Evolutionary conservation across 139 green algal genomes (phyloP), one percentile per base, ranked within the genome.

Genomic region (Chlorella sp.): DNA sequence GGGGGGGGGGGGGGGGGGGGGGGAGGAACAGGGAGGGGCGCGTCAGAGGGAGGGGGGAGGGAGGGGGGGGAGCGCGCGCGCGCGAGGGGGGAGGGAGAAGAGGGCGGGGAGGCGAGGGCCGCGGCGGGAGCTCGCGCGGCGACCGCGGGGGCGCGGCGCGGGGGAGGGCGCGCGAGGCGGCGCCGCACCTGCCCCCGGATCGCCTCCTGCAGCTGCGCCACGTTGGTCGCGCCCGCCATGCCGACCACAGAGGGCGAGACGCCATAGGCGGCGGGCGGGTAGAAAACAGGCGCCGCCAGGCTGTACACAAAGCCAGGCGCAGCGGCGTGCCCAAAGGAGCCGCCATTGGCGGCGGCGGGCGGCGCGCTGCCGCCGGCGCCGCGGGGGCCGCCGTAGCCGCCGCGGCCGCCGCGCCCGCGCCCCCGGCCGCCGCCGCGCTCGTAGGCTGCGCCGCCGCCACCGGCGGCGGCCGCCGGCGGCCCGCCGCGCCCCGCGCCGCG

Each of bases 181-280:
- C n/a, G n/a, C n/a, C n/a, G n/a, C n/a, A n/a, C n/a, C n/a, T n/a
- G n/a, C n/a, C n/a, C n/a, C n/a, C n/a, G n/a, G n/a, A n/a, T n/a
- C n/a, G n/a, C n/a, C n/a, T n/a, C n/a, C 61, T 80, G 78, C 81
- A 88, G 78, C 35, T 79, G 79, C 53, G 65, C 71, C 15, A 82
- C 73, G 19, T 43, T 33, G 0, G 84, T 65, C 2, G 65, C 76
- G 33, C 59, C 72, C 19, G 33, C 48, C 72, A 87, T 82, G 51
- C 62, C 82, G 12, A 70, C 67, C 41, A 75, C 45, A 21, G 43
- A 31, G 23, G 71, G 68, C 23, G 64, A 53, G 21, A 85, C 62
- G 29, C 84, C 82, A 41, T 82, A 94, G 0, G 84, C 87, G 29
- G 83, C 73, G 2, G 90, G 87, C 3, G 90, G 90, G 76, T 95